Evolutionary conservation across 2,329 filamentous ascomycete species (phyloP), one percentile per base, ranked within the genome.

Genomic region (Penicillium hordei): DNA sequence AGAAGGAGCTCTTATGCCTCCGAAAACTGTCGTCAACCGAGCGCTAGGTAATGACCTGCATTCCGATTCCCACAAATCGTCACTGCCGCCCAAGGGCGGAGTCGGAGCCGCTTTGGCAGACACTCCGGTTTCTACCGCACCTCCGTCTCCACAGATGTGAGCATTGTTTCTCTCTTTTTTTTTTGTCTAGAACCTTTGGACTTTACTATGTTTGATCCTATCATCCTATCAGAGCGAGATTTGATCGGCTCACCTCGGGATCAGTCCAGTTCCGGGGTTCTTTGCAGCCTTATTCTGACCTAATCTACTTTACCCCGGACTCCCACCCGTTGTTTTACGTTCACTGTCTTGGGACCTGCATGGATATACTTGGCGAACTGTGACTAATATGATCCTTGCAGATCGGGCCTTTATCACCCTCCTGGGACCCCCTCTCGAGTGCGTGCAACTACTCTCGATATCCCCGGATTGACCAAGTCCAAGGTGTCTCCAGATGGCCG

Each of bases 401-500:
- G 68, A 44, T 61, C 54, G 48, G 69, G 66, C 51, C 57, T 59
- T 48, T 59, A 60, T 38, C 63, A 67, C 27, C 56, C 64, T 52
- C 42, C 34, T 15, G 61, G 87, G 27, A 96, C 93, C 6, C 92
- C 93, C 29, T 83, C 91, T 48, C 86, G 89, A 63, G 84, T 88
- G 23, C 91, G 95, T 75, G 92, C 94, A 10, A 97, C 94, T 17
- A 97, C 94, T 15, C 87, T 97, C 68, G 96, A 96, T 74, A 97
- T 99, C 59, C 94, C 94, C 57, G 94, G 94, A 64, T 87, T 99
- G 81, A 99, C 94, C 59, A 89, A 92, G 70, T 97, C 93, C 59
- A 91, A 91, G 71, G 91, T 96, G 48, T 99, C 94, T 1, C 94
- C 94, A 9, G 94, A 99, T 75, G 94, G 94, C 65, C 87, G 91